These are phyloP conservation scores for Calocybe cyanea DNA, from an alignment of 768 basidiomycete genomes.

Conservation along the genomic window DNA sequence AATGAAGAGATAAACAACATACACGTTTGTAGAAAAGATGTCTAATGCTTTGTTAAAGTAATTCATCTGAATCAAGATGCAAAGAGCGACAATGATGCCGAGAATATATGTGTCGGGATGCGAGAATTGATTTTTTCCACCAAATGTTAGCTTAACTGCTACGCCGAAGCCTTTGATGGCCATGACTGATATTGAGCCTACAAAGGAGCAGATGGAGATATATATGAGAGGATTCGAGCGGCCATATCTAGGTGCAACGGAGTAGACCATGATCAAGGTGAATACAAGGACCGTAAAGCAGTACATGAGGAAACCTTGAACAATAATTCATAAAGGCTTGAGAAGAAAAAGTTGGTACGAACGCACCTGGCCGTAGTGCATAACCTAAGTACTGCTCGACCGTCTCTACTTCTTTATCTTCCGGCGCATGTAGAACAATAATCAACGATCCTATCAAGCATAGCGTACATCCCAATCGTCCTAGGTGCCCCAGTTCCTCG, in stretches of 20 bases:
- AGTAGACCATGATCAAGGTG: conserved; percentile 82
- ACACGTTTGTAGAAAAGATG: conserved; percentile 97
- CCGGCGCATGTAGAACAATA: conserved; percentile 94
- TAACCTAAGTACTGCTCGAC: conserved; percentile 92
- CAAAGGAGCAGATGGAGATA: conserved; percentile 93
- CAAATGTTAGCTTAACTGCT: conserved; percentile 90
- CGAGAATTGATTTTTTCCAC: conserved; percentile 92
- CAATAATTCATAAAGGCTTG: not conserved
- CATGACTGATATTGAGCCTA: conserved; percentile 98
- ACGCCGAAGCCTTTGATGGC: conserved; percentile 98
- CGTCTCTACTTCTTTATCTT: conserved; percentile 88
- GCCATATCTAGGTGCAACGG: conserved; percentile 80
- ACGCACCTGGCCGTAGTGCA: conserved; percentile 87
- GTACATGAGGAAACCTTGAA: conserved; percentile 84
- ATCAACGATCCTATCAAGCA: conserved; percentile 87
- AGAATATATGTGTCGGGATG: conserved; percentile 97
- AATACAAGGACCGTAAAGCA: conserved; percentile 82
- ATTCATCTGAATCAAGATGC: conserved; percentile 92
- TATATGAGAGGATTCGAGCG: conserved; percentile 87
- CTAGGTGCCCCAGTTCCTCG: conserved; percentile 92
- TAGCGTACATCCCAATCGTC: conserved; percentile 79
- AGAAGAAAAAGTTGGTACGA: not conserved
- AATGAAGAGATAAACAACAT: conserved; percentile 14
- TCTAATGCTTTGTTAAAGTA: conserved; percentile 99
- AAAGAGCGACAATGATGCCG: conserved; percentile 72